Conservation (phyloP, 2,329 filamentous ascomycete species). For the Magnaporthiopsis poae region DNA sequence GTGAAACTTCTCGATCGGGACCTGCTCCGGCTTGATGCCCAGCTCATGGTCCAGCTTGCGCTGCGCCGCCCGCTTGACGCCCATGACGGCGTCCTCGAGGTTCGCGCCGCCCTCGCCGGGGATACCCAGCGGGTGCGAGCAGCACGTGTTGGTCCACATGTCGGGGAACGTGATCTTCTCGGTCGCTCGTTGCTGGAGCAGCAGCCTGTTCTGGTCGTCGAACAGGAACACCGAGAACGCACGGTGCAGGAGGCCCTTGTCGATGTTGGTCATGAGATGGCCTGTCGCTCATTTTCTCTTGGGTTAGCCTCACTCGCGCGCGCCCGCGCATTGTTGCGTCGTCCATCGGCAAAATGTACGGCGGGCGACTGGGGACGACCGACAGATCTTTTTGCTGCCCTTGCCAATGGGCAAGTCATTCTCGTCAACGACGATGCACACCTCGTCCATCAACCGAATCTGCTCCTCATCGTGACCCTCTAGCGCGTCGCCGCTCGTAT, state of each 20-base stretch:
- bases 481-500: constrained; percentile 62
- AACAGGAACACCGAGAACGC: constrained; percentile 98
- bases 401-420: constrained; percentile 89
- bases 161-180: constrained; percentile 99
- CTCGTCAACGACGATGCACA: constrained; percentile 92
- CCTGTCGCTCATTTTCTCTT: constrained; percentile 48
- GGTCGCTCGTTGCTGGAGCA: constrained; percentile 85
- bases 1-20: constrained; percentile 81
- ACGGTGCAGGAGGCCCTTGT: constrained; percentile 88
- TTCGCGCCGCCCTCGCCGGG: constrained; percentile 81
- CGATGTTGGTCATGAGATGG: constrained; percentile 97
- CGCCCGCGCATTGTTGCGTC: neutral
- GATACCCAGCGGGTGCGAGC: constrained; percentile 88
- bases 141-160: constrained; percentile 99
- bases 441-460: constrained; percentile 95
- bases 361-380: constrained; percentile 24
- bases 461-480: constrained; percentile 95
- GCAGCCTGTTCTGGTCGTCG: constrained; percentile 80
- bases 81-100: constrained; percentile 67
- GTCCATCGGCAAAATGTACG: neutral
- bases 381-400: constrained; percentile 95
- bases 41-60: constrained; percentile 91
- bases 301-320: neutral
- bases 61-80: constrained; percentile 84
- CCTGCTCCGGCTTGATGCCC: constrained; percentile 79